Conservation (phyloP, 208 protist species). For the Borovskyia barvae region DNA sequence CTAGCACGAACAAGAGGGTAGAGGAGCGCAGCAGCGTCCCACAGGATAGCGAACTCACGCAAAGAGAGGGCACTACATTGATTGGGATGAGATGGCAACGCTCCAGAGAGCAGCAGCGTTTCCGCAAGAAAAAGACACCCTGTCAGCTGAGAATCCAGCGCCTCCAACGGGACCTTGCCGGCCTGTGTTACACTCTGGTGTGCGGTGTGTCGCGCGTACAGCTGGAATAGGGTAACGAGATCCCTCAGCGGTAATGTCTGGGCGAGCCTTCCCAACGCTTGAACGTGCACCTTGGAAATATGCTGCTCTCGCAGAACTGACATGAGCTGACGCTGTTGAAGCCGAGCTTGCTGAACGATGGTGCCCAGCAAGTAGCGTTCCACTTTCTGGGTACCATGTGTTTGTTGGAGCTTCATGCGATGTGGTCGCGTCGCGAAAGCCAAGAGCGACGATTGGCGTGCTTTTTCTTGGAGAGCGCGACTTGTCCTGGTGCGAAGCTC, state of each 20-base stretch:
- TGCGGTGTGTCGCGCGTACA: conserved; percentile 23
- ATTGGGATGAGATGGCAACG: background rate
- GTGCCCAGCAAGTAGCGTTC: conserved; percentile 51
- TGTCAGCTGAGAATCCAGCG: conserved; percentile 29
- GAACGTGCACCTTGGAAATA: conserved; percentile 34
- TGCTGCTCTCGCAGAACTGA: conserved; percentile 56
- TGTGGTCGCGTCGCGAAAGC: conserved; percentile 72
- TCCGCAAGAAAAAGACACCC: conserved; percentile 57
- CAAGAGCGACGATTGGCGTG: conserved; percentile 61
- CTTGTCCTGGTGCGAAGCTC: conserved; percentile 74
- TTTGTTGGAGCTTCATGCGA: conserved; percentile 43
- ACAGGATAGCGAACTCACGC: conserved; percentile 34
- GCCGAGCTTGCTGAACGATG: conserved; percentile 55
- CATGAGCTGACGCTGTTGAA: conserved; percentile 71
- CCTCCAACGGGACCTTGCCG: background rate
- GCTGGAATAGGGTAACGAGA: conserved; percentile 38
- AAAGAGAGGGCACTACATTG: conserved; percentile 14
- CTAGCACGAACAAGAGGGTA: conserved; percentile 33
- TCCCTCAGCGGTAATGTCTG: conserved; percentile 25
- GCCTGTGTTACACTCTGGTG: background rate
- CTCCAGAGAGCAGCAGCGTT: conserved; percentile 34
- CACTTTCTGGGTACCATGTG: conserved; percentile 21
- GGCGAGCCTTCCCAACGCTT: conserved; percentile 26
- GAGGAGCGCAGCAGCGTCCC: conserved; percentile 40
- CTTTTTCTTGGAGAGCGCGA: conserved; percentile 38